Evolutionary conservation across 2,329 filamentous ascomycete species (phyloP), one percentile per base, ranked within the genome.

Genomic region (Ophiostoma sp.): DNA sequence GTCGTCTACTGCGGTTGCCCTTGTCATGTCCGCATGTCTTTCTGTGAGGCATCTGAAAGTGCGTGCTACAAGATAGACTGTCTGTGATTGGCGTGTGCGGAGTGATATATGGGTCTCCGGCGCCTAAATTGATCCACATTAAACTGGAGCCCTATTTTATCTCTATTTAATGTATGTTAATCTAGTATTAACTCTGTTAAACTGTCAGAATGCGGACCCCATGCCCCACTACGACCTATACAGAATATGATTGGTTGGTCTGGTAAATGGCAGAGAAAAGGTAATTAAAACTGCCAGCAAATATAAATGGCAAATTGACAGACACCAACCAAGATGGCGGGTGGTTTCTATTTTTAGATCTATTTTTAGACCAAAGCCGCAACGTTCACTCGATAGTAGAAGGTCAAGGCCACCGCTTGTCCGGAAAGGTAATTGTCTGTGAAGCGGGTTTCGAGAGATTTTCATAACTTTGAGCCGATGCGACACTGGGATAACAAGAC

Each of bases 321-420:
- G 23, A 57, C 10, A 57, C n/a, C 5, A 48, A 31, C 52, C 17
- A 27, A 54, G 23, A 57, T 57, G 52, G 23, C 52, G 52, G 52
- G 52, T 57, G n/a, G 44, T n/a, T 48, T 57, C 52, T 57, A 57
- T 57, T 57, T 57, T 31, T 57, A 57, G 52, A 27, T 27, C 23
- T 57, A 57, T 57, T 57, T 57, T 57, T 57, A 57, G 52, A 57
- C 15, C 10, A 27, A 17, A 23, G n/a, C n/a, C 52, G n/a, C n/a
- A 57, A 10, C n/a, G 44, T 20, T 15, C 6, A 48, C 17, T 48
- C 44, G 44, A 39, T 6, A 11, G 10, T 39, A 11, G 8, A 39
- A 31, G 27, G 27, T 31, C 1, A 31, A 31, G 3, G 27, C 36
- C 20, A 48, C 15, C 44, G 17, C 20, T 48, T 17, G 15, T n/a